phyloP scores from a whole-genome alignment of 768 basidiomycete genomes.

The Kwoniella sp. region DNA sequence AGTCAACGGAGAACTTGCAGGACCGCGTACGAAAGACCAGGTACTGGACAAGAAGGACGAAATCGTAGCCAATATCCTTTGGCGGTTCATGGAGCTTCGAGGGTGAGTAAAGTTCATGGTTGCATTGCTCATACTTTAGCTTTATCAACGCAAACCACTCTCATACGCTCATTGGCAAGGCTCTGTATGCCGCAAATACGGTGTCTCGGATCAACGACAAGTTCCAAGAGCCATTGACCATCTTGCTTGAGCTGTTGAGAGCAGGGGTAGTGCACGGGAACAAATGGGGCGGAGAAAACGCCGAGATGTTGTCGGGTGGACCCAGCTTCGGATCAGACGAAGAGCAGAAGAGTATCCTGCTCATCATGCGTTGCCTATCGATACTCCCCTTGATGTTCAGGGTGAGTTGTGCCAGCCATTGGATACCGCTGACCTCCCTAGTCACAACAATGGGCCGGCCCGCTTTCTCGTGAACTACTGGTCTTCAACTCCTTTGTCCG shows the following conservation, averaged over 20 bases:
- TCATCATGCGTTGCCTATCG: constrained; percentile 94
- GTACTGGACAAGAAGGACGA: constrained; percentile 96
- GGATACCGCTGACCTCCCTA: constrained; percentile 44
- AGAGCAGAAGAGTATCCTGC: constrained; percentile 86
- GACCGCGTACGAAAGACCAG: constrained; percentile 51
- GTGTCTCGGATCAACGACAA: constrained; percentile 86
- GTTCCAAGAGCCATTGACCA: constrained; percentile 92
- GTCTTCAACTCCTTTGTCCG: constrained; percentile 98
- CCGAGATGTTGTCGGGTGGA: constrained; percentile 80
- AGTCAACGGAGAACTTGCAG: constrained; percentile 69
- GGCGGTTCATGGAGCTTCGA: constrained; percentile 93
- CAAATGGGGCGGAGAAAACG: constrained; percentile 64
- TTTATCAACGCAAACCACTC: constrained; percentile 84
- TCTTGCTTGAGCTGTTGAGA: constrained; percentile 90
- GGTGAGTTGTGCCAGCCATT: constrained; percentile 54
- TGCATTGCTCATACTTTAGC: constrained; percentile 53
- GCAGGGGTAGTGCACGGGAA: constrained; percentile 97
- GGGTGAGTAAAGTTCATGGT: constrained; percentile 60
- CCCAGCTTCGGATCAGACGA: constrained; percentile 92
- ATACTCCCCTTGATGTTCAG: constrained; percentile 93
- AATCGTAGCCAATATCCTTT: constrained; percentile 94
- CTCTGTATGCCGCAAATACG: constrained; percentile 78
- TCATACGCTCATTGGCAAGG: constrained; percentile 83
- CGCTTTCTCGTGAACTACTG: constrained; percentile 88
- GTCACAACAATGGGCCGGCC: constrained; percentile 90